Base-by-base conservation (phyloP, 2,329 filamentous ascomycete genomes). In the Trematosphaeria pertusa region DNA sequence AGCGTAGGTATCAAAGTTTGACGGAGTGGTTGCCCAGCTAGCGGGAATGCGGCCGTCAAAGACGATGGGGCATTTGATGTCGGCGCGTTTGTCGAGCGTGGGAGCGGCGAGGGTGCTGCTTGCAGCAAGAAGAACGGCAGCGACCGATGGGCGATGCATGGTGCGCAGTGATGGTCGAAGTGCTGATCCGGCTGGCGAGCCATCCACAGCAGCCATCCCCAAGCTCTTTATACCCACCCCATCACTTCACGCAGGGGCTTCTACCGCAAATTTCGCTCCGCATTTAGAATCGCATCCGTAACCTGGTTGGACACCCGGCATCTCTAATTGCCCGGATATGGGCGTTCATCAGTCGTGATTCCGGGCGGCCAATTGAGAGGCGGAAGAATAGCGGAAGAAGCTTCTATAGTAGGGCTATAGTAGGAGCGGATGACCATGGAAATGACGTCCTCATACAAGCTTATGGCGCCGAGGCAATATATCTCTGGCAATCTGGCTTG, bases 41-140 rank as follows among this genome's bases (percentile, higher is more conserved):
- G 50, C 36, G 12, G 68, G 66, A 10, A 73, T 51, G 28, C 70
- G 67, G 19, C 70, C 70, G 41, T 73, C 70, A 44, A 70, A 69
- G 28, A 73, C 64, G 33, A 73, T 65, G 26, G 68, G 61, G 58
- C 70, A 73, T 40, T 60, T 63, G 28, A 65, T 58, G 20, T 56
- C 46, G 17, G 55, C 57, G 44, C 51, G 42, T 28, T 42, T 43
- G 21, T 20, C 14, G 24, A 46, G 43, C 34, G 48, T 15, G 3
- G 64, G 65, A 21, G 56, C 55, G 8, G 67, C 69, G 37, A 70
- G 48, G 30, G 49, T 58, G n/a, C 50, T 44, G 19, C 61, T 52
- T 19, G 66, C 62, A 31, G 49, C 46, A 18, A 61, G 54, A 15
- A 59, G 51, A 28, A 56, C 36, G 7, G 54, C 58, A 42, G 62